Evolutionary conservation across 2,329 filamentous ascomycete species (phyloP), one percentile per base, ranked within the genome.

Genomic region (Talaromyces pinophilus): DNA sequence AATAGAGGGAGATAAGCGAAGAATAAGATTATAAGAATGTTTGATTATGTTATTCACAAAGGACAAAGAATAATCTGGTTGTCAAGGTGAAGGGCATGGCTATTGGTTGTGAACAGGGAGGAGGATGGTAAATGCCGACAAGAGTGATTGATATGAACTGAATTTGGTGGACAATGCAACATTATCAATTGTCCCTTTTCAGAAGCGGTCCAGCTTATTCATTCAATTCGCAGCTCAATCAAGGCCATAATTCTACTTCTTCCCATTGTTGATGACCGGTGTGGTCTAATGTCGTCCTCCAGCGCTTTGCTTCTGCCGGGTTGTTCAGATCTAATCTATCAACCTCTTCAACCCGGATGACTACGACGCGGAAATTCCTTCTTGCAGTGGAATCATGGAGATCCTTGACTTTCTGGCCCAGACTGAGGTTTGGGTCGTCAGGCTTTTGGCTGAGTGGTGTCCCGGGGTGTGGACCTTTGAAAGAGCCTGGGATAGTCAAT

Each of bases 341-440:
- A 22, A 96, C 88, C 75, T 91, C 87, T 8, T 91, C 86, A 0
- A 96, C 89, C 59, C 89, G 87, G 75, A 99, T 95, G 74, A 95
- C 88, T 3, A 97, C 92, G 0, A 97, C 91, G 63, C 94, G 83
- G 75, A 96, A 97, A 76, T 96, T 91, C 70, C 80, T 81, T 70
- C 92, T 83, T 48, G 92, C 91, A 64, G 90, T 71, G 5, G 73
- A 69, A 72, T 98, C 92, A 54, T 92, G 79, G 5, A 96, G 77
- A 71, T 90, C 87, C 19, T 87, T 84, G 17, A 95, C 88, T 77
- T 87, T 88, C 76, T 90, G 87, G 11, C 85, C 86, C 1, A 87
- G 72, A 61, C 80, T 76, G 77, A 75, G 80, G 71, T 74, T 81
- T 69, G 69, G 76, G 75, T 83, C 74, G 67, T 76, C 75, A 69